Conservation (phyloP, 2,329 filamentous ascomycete species). For the Coniochaeta sp. region DNA sequence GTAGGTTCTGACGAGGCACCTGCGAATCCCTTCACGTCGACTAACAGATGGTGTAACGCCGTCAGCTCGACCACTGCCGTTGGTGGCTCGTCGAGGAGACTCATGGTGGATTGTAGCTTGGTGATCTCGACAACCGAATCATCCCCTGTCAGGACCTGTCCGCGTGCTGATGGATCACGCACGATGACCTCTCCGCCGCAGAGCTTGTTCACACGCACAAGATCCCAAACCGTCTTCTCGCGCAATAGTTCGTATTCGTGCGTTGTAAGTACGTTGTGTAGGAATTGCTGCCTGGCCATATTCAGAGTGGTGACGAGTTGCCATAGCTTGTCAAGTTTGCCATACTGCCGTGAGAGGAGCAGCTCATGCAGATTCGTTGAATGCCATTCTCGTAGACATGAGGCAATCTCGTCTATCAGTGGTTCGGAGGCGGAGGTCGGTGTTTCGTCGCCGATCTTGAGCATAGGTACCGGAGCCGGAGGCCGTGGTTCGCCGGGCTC, state of each 20-base stretch:
- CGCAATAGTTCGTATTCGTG: slow-evolving; percentile 75
- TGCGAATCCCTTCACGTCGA: slow-evolving; percentile 77
- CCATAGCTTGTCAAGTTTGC: slow-evolving; percentile 72
- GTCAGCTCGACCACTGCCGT: slow-evolving; percentile 58
- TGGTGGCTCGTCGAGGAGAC: slow-evolving; percentile 78
- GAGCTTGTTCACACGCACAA: slow-evolving; percentile 90
- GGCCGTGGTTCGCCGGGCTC: slow-evolving; percentile 68
- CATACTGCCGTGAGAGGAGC: slow-evolving; percentile 75
- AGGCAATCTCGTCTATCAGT: slow-evolving; percentile 93
- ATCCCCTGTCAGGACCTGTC: slow-evolving; percentile 80
- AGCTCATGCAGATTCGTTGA: slow-evolving; percentile 93
- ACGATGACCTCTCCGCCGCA: slow-evolving; percentile 93
- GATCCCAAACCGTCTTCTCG: slow-evolving; percentile 89
- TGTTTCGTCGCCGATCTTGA: slow-evolving; percentile 96
- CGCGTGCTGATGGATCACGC: slow-evolving; percentile 74
- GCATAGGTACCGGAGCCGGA: slow-evolving; percentile 88
- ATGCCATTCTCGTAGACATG: slow-evolving; percentile 95
- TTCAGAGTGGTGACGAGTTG: slow-evolving; percentile 77
- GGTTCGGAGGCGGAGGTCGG: slow-evolving; percentile 84
- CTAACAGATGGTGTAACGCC: slow-evolving; percentile 70
- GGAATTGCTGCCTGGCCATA: slow-evolving; percentile 75
- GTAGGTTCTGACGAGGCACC: slow-evolving; percentile 70
- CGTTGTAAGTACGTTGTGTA: slow-evolving; percentile 87
- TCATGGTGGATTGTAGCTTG: slow-evolving; percentile 91
- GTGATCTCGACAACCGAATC: slow-evolving; percentile 91